These are phyloP conservation scores for Hirschioporus abietinus DNA, from an alignment of 768 basidiomycete species.

Conservation along the genomic window DNA sequence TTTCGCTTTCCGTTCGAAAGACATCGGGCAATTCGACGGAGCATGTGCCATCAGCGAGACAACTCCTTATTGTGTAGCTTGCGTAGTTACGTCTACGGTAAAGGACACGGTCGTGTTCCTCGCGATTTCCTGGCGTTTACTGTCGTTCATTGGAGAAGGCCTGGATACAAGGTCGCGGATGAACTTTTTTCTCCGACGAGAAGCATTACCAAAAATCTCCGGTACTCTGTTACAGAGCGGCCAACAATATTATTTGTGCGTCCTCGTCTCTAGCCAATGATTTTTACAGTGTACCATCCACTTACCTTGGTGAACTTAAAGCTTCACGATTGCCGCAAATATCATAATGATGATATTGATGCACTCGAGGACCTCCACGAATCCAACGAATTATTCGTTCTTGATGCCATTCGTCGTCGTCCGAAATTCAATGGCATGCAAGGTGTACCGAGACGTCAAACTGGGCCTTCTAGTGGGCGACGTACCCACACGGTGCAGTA, in stretches of 20 bases:
- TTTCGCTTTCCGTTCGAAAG: slow-evolving; percentile 17
- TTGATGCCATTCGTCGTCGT: slow-evolving; percentile 24
- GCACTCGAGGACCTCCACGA: slow-evolving; percentile 11
- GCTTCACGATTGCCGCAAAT: slow-evolving; percentile 10
- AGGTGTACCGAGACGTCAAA: slow-evolving; percentile 28
- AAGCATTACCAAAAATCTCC: neutral
- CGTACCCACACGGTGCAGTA: neutral
- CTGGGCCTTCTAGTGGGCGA: slow-evolving; percentile 14
- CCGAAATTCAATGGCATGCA: slow-evolving; percentile 28
- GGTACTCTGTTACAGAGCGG: neutral
- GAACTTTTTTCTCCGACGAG: neutral
- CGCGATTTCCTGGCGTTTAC: slow-evolving; percentile 28
- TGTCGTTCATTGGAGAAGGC: neutral
- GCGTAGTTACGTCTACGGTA: slow-evolving; percentile 20
- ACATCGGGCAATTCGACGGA: slow-evolving; percentile 29
- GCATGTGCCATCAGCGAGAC: slow-evolving; percentile 25
- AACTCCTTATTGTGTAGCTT: slow-evolving; percentile 20
- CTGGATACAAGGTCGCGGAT: neutral
- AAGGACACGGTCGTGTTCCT: slow-evolving; percentile 32
- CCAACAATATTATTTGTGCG: slow-evolving; percentile 4
- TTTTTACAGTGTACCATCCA: neutral
- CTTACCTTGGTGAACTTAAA: neutral
- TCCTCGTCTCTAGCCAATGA: neutral
- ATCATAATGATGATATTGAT: slow-evolving; percentile 11
- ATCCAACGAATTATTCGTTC: slow-evolving; percentile 24